phyloP scores from a whole-genome alignment of 768 basidiomycete genomes.

The Polyporus arcularius region DNA sequence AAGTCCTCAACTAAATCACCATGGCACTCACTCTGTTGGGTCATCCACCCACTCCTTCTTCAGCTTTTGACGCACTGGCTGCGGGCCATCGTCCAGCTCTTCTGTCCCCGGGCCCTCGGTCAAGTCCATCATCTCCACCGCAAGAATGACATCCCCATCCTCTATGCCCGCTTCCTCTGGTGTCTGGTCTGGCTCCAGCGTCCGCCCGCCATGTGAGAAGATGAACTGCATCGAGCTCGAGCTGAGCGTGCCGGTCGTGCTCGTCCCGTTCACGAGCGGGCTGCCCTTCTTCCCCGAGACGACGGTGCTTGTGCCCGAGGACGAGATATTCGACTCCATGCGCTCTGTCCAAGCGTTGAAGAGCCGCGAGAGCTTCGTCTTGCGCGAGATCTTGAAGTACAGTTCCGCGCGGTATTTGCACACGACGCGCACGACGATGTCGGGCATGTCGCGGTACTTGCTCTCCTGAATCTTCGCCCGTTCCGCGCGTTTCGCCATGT shows the following conservation, averaged over 20 bases:
- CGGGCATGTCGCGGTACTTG: conserved; percentile 85
- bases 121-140: conserved; percentile 89
- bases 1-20: background rate
- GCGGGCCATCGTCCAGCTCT: conserved; percentile 61
- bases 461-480: conserved; percentile 76
- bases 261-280: conserved; percentile 46
- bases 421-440: conserved; percentile 86
- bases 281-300: conserved; percentile 40
- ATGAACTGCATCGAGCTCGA: conserved; percentile 69
- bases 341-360: conserved; percentile 89
- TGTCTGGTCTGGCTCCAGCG: conserved; percentile 78
- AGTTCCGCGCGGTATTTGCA: conserved; percentile 89
- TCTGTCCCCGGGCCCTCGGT: conserved; percentile 68
- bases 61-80: conserved; percentile 66
- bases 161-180: conserved; percentile 88
- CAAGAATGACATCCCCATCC: conserved; percentile 85
- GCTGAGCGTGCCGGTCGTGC: conserved; percentile 28
- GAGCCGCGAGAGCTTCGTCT: conserved; percentile 80
- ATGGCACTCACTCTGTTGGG: conserved; percentile 62
- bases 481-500: conserved; percentile 78
- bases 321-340: conserved; percentile 56
- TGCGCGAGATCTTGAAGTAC: conserved; percentile 91
- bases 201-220: conserved; percentile 81
- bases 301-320: conserved; percentile 1
- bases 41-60: conserved; percentile 83